Conservation (phyloP, 768 basidiomycete genomes). For the Cytidiella melzeri region DNA sequence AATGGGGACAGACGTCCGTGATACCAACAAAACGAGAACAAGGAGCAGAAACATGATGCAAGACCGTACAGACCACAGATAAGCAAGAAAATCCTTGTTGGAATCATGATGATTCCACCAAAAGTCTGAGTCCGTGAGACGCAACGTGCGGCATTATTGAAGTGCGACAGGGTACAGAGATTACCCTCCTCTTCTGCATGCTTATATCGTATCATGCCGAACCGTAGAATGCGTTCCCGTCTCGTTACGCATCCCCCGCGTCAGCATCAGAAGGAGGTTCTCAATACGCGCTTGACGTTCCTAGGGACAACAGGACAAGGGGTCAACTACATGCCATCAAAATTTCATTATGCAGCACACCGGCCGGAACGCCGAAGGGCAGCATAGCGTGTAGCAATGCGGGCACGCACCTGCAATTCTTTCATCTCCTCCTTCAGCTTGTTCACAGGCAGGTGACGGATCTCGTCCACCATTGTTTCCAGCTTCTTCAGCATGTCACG, state of each 20-base stretch:
- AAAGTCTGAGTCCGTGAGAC: too few relatives aligned
- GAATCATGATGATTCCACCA: too few relatives aligned
- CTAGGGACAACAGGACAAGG: constrained; percentile 9
- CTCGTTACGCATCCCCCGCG: constrained; percentile 54
- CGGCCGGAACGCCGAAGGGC: neutral
- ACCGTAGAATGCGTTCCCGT: constrained; percentile 14
- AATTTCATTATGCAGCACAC: neutral
- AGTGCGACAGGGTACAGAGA: too few relatives aligned
- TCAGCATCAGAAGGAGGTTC: constrained; percentile 60
- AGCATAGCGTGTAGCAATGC: neutral
- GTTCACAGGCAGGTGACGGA: constrained; percentile 57
- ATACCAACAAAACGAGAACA: too few relatives aligned
- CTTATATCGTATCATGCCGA: constrained; percentile 21
- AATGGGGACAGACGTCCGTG: too few relatives aligned
- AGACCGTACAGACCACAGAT: too few relatives aligned
- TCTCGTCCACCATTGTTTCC: constrained; percentile 58
- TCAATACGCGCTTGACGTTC: constrained; percentile 77
- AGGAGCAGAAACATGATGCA: too few relatives aligned
- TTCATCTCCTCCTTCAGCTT: constrained; percentile 75
- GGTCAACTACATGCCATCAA: neutral
- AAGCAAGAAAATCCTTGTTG: too few relatives aligned
- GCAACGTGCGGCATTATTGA: too few relatives aligned
- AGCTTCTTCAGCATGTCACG: constrained; percentile 47
- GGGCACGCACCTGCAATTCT: constrained; percentile 59
- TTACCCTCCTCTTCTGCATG: too few relatives aligned